These are phyloP conservation scores for Exophiala spinifera DNA, from an alignment of 2,329 filamentous ascomycete species.

Conservation along the genomic window DNA sequence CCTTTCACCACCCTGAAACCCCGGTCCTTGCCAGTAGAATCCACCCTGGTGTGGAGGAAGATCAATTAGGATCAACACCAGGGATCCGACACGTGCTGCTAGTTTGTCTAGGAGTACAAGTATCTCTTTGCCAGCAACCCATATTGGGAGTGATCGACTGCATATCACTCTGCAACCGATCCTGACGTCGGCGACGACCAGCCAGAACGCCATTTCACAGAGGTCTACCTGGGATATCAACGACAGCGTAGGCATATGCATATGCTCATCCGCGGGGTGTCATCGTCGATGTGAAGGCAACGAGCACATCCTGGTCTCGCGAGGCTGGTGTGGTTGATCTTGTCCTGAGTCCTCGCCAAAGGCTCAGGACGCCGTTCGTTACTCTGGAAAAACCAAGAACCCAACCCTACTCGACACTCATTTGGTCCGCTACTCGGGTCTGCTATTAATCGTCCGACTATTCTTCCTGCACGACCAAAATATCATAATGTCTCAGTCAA, in stretches of 20 bases:
- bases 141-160: conserved; percentile 17
- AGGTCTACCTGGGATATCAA: too few relatives aligned
- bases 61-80: conserved; percentile 22
- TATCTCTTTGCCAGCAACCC: conserved; percentile 2
- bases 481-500: not conserved
- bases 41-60: conserved; percentile 1
- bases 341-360: not conserved
- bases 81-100: conserved; percentile 19
- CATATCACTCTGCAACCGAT: conserved; percentile 2
- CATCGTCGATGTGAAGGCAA: too few relatives aligned
- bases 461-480: too few relatives aligned
- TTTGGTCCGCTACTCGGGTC: not conserved
- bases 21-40: conserved; percentile 3
- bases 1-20: conserved; percentile 10
- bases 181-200: not conserved
- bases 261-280: too few relatives aligned
- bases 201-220: not conserved
- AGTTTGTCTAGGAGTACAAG: too few relatives aligned
- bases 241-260: too few relatives aligned
- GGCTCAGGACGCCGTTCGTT: not conserved
- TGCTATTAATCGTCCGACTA: too few relatives aligned
- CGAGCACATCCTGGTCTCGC: too few relatives aligned
- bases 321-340: not conserved
- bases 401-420: not conserved
- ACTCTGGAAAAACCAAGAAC: not conserved